Conservation (phyloP, 768 basidiomycete species). For the Boletus speciosus region DNA sequence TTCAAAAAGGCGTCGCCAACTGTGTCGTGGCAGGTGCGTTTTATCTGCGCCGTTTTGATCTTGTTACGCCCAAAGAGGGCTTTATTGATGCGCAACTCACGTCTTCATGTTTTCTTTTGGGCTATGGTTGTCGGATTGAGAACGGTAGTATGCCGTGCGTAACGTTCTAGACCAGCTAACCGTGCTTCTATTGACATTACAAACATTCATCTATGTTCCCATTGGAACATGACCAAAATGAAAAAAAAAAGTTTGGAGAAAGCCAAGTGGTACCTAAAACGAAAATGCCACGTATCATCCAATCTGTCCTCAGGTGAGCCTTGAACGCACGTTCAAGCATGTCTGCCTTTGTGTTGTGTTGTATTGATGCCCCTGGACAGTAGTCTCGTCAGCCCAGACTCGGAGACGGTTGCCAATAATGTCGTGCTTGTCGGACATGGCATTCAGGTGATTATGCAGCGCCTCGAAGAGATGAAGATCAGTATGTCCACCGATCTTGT, state of each 20-base stretch:
- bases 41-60: constrained; percentile 8
- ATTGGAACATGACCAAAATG: constrained; percentile 5
- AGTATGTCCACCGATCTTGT: constrained; percentile 43
- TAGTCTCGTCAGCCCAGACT: constrained; percentile 72
- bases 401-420: constrained; percentile 64
- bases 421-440: constrained; percentile 72
- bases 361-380: constrained; percentile 35
- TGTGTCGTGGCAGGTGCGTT: constrained; percentile 70
- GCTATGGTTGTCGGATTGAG: not conserved
- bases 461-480: constrained; percentile 76
- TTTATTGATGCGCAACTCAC: constrained; percentile 11
- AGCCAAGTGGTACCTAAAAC: constrained; percentile 64
- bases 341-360: not conserved
- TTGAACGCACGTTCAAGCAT: not conserved
- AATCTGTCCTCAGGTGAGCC: constrained; percentile 65
- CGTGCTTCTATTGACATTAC: constrained; percentile 3
- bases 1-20: constrained; percentile 60
- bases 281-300: constrained; percentile 69
- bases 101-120: not conserved
- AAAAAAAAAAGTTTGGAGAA: constrained; percentile 62
- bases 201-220: not conserved
- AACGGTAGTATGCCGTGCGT: constrained; percentile 61
- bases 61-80: constrained; percentile 13
- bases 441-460: constrained; percentile 49
- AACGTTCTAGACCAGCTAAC: not conserved